phyloP scores from a whole-genome alignment of 1,284 basidiomycete species.

The Inonotus hispidus region DNA sequence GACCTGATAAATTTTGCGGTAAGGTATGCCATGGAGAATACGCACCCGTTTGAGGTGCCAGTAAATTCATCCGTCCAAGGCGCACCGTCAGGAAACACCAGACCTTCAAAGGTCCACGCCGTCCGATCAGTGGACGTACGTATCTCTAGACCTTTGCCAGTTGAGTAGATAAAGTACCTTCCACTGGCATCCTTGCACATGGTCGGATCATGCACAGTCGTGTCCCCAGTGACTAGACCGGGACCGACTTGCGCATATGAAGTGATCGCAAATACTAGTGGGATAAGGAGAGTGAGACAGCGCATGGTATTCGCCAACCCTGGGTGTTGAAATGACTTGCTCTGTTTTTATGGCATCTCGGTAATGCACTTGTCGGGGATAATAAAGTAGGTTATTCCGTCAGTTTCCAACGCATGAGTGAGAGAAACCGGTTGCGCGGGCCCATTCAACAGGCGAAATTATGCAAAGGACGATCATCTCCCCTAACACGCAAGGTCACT shows the following conservation, averaged over 20 bases:
- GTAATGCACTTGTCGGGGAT: too few relatives aligned
- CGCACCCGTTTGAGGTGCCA: slow-evolving; percentile 42
- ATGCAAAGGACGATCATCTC: too few relatives aligned
- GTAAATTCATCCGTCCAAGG: slow-evolving; percentile 47
- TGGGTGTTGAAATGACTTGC: too few relatives aligned
- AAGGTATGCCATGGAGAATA: background rate
- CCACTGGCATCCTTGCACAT: slow-evolving; percentile 48
- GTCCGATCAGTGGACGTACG: slow-evolving; percentile 46
- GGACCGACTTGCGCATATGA: slow-evolving; percentile 23
- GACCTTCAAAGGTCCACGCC: slow-evolving; percentile 43
- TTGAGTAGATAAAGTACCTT: slow-evolving; percentile 48
- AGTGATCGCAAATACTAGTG: too few relatives aligned
- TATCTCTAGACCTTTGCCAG: slow-evolving; percentile 45
- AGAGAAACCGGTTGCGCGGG: too few relatives aligned
- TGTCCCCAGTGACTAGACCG: slow-evolving; percentile 40
- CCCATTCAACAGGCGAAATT: too few relatives aligned
- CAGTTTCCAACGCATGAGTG: too few relatives aligned
- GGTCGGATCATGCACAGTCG: slow-evolving; percentile 41
- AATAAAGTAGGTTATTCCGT: too few relatives aligned
- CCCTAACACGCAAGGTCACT: too few relatives aligned
- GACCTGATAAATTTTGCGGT: background rate
- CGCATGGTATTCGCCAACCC: too few relatives aligned
- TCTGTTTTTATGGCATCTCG: too few relatives aligned
- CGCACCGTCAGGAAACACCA: slow-evolving; percentile 45
- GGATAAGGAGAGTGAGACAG: too few relatives aligned